These are phyloP conservation scores for Porpolomopsis calyptriformis DNA, from an alignment of 768 basidiomycete genomes.

Conservation along the genomic window DNA sequence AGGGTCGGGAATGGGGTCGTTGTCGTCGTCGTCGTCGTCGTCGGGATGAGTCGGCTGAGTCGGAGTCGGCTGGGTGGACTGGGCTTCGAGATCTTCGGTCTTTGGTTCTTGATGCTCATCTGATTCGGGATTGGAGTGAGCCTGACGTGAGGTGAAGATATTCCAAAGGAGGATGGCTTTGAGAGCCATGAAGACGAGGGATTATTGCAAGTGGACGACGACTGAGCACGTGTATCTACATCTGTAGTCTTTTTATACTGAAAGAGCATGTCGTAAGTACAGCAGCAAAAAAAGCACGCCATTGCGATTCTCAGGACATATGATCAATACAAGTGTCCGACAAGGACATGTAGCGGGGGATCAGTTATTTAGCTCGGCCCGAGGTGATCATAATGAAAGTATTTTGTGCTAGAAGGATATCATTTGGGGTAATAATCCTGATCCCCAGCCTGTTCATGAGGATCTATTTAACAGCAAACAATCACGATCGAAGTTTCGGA, in stretches of 20 bases:
- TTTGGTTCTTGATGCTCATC: not conserved
- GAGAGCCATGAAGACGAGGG: not conserved
- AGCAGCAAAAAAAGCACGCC: not conserved
- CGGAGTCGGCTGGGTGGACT: not conserved
- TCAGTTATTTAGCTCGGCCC: no score
- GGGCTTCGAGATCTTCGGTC: not conserved
- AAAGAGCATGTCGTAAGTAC: not conserved
- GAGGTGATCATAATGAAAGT: no score
- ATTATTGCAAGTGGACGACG: not conserved
- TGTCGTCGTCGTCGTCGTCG: slow-evolving; percentile 4
- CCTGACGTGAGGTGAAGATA: not conserved
- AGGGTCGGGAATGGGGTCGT: slow-evolving; percentile 7
- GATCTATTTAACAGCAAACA: no score
- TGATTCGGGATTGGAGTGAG: not conserved
- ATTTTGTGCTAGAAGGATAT: no score
- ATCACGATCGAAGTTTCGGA: no score
- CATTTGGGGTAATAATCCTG: no score
- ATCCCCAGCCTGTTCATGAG: not conserved
- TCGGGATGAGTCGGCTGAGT: no score
- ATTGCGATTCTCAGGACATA: no score
- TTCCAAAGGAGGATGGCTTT: not conserved
- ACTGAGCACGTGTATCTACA: not conserved
- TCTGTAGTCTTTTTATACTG: not conserved
- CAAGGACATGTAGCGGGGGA: no score
- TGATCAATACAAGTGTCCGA: no score